Base-by-base conservation (phyloP, 2,329 filamentous ascomycete species). In the Ophiocordyceps camponoti-rufipedis region DNA sequence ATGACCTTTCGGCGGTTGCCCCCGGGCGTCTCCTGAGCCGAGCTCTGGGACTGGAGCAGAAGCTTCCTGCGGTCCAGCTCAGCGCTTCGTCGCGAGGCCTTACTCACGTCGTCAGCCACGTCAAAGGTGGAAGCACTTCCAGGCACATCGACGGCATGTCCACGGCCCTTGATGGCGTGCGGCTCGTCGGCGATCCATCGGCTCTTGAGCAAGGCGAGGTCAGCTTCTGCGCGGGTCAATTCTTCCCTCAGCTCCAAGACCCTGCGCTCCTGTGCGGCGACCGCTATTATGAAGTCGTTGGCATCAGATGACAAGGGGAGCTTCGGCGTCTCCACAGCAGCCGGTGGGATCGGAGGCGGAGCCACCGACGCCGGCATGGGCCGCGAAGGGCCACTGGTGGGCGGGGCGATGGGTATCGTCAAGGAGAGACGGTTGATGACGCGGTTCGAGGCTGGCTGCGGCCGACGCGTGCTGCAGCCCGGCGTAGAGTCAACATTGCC, bases 221-320 rank as follows among this genome's bases (percentile, higher is more conserved):
- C 83, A 12, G 68, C 65, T 59, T 98, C 89, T 6, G 91, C 89
- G 48, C 80, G 80, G 23, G 70, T 67, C n/a, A 98, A 69, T 61
- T 96, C 89, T 60, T 98, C 91, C 48, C 80, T 82, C 45, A 98
- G 68, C 63, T 96, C 91, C 47, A 98, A 66, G 2, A 98, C 89
- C 52, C 78, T 80, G 47, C 91, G 75, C 65, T 98, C 91, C 64
- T 96, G 88, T 13, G 85, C 80, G 41, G 91, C 91, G 55, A 98
- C 82, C 47, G 88, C 83, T 49, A 86, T 88, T 52, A 98, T 79
- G 55, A 95, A 84, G 44, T 80, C 71, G 55, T 72, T 74, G 44
- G 75, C 67, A 49, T 80, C 76, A 35, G 66, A 62, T 1, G 72
- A 71, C 1, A 67, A 67, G 39, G 60, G 55, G 28, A 67, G 46